phyloP scores from a whole-genome alignment of 805 yeast species.

The Teunomyces kruisii region DNA sequence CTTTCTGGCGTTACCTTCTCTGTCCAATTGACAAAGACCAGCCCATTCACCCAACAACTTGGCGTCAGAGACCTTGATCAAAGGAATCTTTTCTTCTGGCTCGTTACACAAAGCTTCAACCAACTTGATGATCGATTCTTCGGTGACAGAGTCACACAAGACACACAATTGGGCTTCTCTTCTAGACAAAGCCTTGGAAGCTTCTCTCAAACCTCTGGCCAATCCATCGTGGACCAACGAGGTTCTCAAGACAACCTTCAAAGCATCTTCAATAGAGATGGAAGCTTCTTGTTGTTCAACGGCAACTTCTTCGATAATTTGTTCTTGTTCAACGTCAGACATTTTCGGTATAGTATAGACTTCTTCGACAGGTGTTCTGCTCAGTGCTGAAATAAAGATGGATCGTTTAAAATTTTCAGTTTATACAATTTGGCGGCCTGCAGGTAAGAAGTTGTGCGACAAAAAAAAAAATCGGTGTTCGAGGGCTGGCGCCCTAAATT shows the following conservation, averaged over 20 bases:
- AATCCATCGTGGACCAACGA: conserved; percentile 98
- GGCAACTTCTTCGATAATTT: conserved; percentile 77
- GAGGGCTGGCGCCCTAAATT: conserved; percentile 19
- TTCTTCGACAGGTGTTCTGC: conserved; percentile 64
- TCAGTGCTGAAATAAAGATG: conserved; percentile 21
- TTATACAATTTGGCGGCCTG: not conserved
- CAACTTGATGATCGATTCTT: conserved; percentile 92
- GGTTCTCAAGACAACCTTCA: conserved; percentile 96
- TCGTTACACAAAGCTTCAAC: conserved; percentile 99
- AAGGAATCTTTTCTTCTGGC: conserved; percentile 93
- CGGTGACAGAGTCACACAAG: conserved; percentile 97
- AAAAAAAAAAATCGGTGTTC: too few relatives aligned
- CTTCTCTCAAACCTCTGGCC: conserved; percentile 99
- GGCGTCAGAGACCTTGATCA: conserved; percentile 99
- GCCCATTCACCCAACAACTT: conserved; percentile 99
- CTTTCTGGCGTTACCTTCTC: conserved; percentile 99
- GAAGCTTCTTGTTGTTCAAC: conserved; percentile 84
- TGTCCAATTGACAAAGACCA: conserved; percentile 98
- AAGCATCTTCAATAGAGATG: conserved; percentile 96
- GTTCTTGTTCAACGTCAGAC: conserved; percentile 95
- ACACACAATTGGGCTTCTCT: conserved; percentile 98
- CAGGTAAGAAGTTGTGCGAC: not conserved
- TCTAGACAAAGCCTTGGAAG: conserved; percentile 96
- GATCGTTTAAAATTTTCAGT: conserved; percentile 4
- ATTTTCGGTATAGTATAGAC: conserved; percentile 51